A percentile compares a stretch with the other conserved stretches of the same genome.
phyloP scores from a whole-genome alignment of 106 monocot species.

The Posidonia australis region DNA sequence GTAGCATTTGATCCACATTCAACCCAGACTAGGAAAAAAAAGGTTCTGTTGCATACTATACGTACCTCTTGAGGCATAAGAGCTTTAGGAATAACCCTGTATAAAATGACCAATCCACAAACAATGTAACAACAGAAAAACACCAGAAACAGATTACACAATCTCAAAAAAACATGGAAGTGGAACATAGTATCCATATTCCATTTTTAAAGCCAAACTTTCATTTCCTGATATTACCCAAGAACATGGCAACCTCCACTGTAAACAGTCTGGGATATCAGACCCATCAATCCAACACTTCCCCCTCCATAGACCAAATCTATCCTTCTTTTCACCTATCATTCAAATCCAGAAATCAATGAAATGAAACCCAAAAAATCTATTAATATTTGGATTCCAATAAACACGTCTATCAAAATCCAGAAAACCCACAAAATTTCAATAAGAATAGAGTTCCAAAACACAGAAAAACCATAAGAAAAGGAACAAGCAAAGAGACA shows the following conservation, averaged over 20 bases:
- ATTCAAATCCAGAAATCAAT: not conserved
- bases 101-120: not conserved
- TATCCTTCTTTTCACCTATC: constrained; percentile 38
- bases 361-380: not conserved
- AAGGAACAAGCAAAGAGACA: too few relatives aligned
- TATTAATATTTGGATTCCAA: too few relatives aligned
- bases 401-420: too few relatives aligned
- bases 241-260: constrained; percentile 55
- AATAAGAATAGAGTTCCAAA: too few relatives aligned
- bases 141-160: not conserved
- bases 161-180: not conserved
- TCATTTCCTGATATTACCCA: constrained; percentile 12
- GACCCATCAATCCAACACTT: constrained; percentile 51
- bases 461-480: too few relatives aligned
- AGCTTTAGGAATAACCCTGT: constrained; percentile 20
- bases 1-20: too few relatives aligned
- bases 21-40: not conserved
- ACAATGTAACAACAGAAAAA: not conserved
- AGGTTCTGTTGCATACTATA: not conserved
- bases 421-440: too few relatives aligned
- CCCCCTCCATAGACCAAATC: constrained; percentile 68
- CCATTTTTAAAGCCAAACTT: not conserved
- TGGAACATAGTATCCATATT: not conserved
- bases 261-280: constrained; percentile 45
- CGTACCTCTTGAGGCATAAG: constrained; percentile 21